A percentile compares a stretch with the other conserved stretches of the same genome.
Conservation (phyloP, 176 grass and related monocot genomes). For the Zoysia pacifica region DNA sequence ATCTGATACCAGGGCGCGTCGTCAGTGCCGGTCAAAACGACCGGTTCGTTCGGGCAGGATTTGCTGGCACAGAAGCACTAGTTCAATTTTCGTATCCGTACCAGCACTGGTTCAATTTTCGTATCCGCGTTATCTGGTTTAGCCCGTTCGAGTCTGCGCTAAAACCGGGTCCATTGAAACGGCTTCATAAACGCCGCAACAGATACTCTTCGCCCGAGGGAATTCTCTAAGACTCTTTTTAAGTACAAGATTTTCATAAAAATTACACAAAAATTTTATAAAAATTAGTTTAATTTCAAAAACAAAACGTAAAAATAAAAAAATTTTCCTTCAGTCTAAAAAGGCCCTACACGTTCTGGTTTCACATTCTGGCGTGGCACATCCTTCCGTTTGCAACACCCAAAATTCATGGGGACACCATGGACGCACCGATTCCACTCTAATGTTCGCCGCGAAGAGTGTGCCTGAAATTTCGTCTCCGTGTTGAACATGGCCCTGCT, state of each 20-base stretch:
- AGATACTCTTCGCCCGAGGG: background rate
- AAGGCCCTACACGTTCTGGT: background rate
- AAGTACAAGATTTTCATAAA: too few species aligned
- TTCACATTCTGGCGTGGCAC: too few species aligned
- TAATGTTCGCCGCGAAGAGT: background rate
- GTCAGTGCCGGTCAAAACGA: background rate
- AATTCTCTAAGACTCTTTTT: too few species aligned
- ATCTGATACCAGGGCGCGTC: background rate
- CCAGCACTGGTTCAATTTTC: too few species aligned
- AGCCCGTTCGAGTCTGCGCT: background rate
- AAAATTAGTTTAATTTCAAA: too few species aligned
- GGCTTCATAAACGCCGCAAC: background rate
- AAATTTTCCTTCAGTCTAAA: too few species aligned
- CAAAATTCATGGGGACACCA: background rate
- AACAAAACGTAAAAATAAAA: too few species aligned
- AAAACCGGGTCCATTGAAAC: background rate
- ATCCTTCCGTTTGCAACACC: background rate
- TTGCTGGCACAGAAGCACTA: background rate
- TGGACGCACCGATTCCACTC: background rate
- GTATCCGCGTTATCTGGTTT: background rate
- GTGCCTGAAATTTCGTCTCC: slow-evolving; percentile 23
- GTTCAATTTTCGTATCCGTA: background rate
- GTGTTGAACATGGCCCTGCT: slow-evolving; percentile 1
- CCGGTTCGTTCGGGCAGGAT: slow-evolving; percentile 9
- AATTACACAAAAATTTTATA: too few species aligned